Base-by-base conservation (phyloP, 176 grass and related monocot species). In the Puccinellia tenuiflora region DNA sequence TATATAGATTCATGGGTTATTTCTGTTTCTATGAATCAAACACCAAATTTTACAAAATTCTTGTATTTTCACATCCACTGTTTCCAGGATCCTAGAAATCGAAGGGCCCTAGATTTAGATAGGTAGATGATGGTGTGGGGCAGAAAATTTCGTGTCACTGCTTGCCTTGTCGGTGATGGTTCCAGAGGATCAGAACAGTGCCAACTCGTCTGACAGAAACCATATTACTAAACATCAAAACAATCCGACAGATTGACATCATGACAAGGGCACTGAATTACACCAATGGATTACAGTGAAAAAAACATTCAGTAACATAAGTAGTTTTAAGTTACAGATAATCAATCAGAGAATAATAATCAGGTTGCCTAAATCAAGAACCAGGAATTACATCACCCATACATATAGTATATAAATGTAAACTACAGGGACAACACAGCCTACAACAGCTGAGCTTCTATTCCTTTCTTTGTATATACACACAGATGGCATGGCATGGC, bases 361-460 rank as follows among this genome's bases (percentile, higher is more conserved):
- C 56, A 73, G 66, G 22, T 48, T 51, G 18, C 38, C 78, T 62
- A 64, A 31, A 21, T 66, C 15, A 40, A 50, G 22, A 72, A 60
- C 84, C 30, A 87, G 46, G 37, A 76, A 76, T 35, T 57, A 42
- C 43, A 83, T 48, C 34, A 24, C 57, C 53, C 14, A 60, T 5
- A 59, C 47, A 75, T 28, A 72, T 38, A 53, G 53, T 38, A 78
- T 30, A 61, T 52, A 52, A 74, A 70, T 57, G 52, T 26, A 63
- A 79, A 59, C 6, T 57, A 62, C 22, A 76, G 52, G 20, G 4
- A 60, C 21, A 82, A 70, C 57, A 68, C 77, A 61, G 31, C 51
- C 73, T 83, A 88, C 79, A 78, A 78, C 73, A 83, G 5, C 37
- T 68, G 29, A 69, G 29, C 21, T 38, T 87, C 35, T 42, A 21